Evolutionary conservation across 164 flowering plant genomes (phyloP), one percentile per base, ranked within the genome.

Genomic region (Vitis riparia): DNA sequence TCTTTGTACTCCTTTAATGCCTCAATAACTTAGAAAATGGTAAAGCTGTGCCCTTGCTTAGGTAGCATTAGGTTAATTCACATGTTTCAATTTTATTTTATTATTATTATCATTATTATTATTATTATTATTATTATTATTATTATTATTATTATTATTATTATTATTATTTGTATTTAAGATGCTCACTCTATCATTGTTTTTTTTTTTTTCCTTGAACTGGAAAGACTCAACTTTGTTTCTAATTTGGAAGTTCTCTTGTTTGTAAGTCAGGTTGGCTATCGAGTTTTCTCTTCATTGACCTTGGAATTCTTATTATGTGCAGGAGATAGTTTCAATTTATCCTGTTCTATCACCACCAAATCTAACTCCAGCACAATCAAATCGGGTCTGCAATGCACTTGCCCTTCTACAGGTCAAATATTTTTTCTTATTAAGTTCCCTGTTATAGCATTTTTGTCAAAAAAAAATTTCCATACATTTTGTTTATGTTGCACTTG

Each of bases 341-440:
- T 94, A 94, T 73, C 97, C 91, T 66, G 86, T 83, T 75, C 82
- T 92, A 44, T 92, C 93, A 60, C 97, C 96, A 1, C 96, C 97
- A 37, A 86, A 80, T 70, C 82, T 95, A 10, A 86, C 87, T 69
- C 85, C 89, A 48, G 90, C 79, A 7, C 93, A 90, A 64, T 91
- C 98, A 56, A 89, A 88, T 71, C 87, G 93, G 64, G 99, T 91
- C 37, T 90, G 98, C 84, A 88, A 95, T 80, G 97, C 96, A 30
- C 96, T 95, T 70, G 96, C 96, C 23, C 88, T 95, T 72, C 93
- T 95, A 71, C 99, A 95, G 98, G 99, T 92, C 11, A 63, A 7
- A 8, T 53, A 13, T 50, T 65, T 58, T 17, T 52, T n/a, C 55
- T 53, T 61, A 8, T 49, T 59, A 12, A 48, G 2, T 11, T 63